Base-by-base conservation (phyloP, 768 basidiomycete genomes). In the Leccinum aurantiacum region DNA sequence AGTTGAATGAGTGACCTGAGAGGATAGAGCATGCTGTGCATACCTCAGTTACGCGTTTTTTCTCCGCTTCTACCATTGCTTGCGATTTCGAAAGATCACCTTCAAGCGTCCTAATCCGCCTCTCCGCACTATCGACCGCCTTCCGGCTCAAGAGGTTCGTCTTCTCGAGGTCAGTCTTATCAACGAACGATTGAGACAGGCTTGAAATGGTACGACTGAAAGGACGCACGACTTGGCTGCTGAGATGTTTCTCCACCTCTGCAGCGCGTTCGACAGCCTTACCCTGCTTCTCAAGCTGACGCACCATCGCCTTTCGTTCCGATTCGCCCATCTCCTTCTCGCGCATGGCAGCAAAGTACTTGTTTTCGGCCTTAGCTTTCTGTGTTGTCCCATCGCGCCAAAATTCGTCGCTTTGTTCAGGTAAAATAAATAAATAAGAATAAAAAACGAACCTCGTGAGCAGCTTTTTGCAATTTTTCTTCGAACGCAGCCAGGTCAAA, bases 351-450 rank as follows among this genome's bases (percentile, higher is more conserved):
- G 91, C 84, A 69, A 87, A 98, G 70, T 86, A 98, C 73, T 95
- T 98, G 78, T 95, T 96, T 60, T 98, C 95, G 15, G 91, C 87
- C 76, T 96, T 98, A 9, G 93, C 91, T 88, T 92, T 93, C 93
- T 98, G 74, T 37, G 15, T 24, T 44, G 55, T 37, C 17, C 14
- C 55, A 47, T 60, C 47, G 2, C 10, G 1, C 24, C 54, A 19
- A 61, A 44, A 62, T 24, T 25, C 24, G 13, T 3, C 3, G 19
- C 6, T 33, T 37, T 8, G 3, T 31, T 9, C 0, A 1, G 9
- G 38, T 38, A 17, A 10, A 19, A 46, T 6, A 19, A 44, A 41
- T 10, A 44, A 44, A n/a, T 7, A 17, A 17, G 58, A 24, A 37
- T 6, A 49, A 15, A 63, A 58, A 33, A 77, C 83, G 56, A 54